Evolutionary conservation across 75 land plant genomes (phyloP).

Genomic region (Picea glauca): DNA sequence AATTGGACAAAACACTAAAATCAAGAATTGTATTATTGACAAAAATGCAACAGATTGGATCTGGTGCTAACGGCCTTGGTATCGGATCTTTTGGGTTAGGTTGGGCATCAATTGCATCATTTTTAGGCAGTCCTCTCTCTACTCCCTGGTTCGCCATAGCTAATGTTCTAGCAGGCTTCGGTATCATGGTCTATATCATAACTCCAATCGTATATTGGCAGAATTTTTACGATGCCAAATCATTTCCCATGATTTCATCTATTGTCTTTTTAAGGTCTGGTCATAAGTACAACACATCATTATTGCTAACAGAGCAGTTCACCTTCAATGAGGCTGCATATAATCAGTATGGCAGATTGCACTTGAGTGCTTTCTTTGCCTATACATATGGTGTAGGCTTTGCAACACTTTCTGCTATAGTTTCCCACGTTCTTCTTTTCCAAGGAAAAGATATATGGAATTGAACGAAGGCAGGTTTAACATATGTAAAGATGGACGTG

Average conservation of each 20-base stretch:
- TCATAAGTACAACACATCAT: not conserved
- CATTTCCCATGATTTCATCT: too few species aligned
- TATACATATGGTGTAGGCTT: too few species aligned
- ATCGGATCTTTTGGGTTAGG: constrained; percentile 35
- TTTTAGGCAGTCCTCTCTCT: constrained; percentile 12
- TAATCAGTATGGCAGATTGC: constrained; percentile 26
- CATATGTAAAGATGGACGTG: too few species aligned
- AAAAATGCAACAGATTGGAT: constrained; percentile 39
- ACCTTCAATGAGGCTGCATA: constrained; percentile 29
- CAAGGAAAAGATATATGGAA: too few species aligned
- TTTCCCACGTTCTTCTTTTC: too few species aligned
- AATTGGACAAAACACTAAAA: too few species aligned
- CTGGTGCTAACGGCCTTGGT: constrained; percentile 30
- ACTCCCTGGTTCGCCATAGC: constrained; percentile 23
- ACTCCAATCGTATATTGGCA: constrained; percentile 15
- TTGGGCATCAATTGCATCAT: constrained; percentile 26
- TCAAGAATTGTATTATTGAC: too few species aligned
- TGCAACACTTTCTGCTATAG: too few species aligned
- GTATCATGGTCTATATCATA: constrained; percentile 16
- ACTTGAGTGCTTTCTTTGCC: constrained; percentile 51
- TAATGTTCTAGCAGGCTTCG: constrained; percentile 18
- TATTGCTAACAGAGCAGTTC: constrained; percentile 24
- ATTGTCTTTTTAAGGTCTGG: too few species aligned
- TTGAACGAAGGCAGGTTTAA: too few species aligned
- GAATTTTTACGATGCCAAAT: constrained; percentile 1